Evolutionary conservation across 495 filamentous ascomycete genomes (phyloP).

Genomic region (Daldinia vernicosa): DNA sequence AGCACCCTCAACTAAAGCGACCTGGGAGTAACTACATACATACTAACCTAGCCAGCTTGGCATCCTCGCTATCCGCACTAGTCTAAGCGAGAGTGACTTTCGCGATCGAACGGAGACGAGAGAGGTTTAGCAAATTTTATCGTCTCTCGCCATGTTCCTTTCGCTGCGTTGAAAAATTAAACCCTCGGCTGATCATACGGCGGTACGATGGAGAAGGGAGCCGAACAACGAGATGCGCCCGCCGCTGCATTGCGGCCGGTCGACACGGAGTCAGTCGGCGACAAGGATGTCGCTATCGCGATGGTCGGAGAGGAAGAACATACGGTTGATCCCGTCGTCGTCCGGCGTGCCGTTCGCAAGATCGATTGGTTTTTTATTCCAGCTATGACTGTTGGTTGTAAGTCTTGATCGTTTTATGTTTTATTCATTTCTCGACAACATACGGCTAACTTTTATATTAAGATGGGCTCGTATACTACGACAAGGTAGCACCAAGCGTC

Average conservation of each 20-base stretch:
- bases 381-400: constrained; percentile 70
- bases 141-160: not conserved
- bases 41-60: constrained; percentile 20
- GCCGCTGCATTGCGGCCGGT: not conserved
- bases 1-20: not conserved
- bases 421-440: not conserved
- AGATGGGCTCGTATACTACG: constrained; percentile 79
- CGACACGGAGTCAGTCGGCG: constrained; percentile 14
- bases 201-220: constrained; percentile 28
- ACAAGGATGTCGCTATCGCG: constrained; percentile 50
- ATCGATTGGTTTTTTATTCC: constrained; percentile 77
- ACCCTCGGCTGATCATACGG: not conserved
- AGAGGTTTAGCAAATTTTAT: constrained; percentile 7
- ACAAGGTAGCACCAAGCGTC: constrained; percentile 62
- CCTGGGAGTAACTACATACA: not conserved
- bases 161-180: not conserved
- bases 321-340: constrained; percentile 23
- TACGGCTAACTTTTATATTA: constrained; percentile 7
- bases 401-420: constrained; percentile 3
- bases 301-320: constrained; percentile 51
- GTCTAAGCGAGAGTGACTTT: constrained; percentile 5
- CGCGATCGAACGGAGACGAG: not conserved
- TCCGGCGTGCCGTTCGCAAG: constrained; percentile 67
- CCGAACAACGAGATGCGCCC: constrained; percentile 8
- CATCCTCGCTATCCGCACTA: constrained; percentile 16